Conservation (phyloP, 768 basidiomycete species). For the Crucibulum laeve region DNA sequence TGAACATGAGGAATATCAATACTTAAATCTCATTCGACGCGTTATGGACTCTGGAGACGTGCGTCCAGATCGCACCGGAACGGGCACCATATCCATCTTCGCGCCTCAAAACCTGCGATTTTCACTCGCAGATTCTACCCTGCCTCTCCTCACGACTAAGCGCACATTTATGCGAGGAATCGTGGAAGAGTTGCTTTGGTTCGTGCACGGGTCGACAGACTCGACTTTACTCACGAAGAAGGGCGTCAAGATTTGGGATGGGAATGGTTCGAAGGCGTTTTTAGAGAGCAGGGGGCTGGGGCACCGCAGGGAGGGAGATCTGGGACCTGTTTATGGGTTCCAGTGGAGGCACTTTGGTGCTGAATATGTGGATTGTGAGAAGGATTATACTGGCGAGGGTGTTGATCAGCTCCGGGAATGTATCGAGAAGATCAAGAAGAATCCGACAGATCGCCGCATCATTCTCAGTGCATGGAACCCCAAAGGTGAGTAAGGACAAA, state of each 20-base stretch:
- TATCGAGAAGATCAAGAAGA: conserved; percentile 86
- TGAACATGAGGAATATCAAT: conserved; percentile 84
- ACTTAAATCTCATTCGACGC: conserved; percentile 74
- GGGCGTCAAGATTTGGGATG: conserved; percentile 97
- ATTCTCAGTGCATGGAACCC: conserved; percentile 98
- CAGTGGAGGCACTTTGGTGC: conserved; percentile 97
- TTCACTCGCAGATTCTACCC: conserved; percentile 66
- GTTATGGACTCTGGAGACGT: conserved; percentile 73
- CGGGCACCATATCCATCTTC: conserved; percentile 89
- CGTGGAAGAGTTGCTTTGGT: conserved; percentile 93
- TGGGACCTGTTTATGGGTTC: conserved; percentile 97
- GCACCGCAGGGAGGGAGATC: conserved; percentile 83
- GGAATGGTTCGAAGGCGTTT: conserved; percentile 88
- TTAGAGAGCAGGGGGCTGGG: conserved; percentile 80
- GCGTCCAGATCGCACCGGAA: conserved; percentile 91
- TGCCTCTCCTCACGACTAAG: conserved; percentile 94
- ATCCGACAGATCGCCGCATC: conserved; percentile 91
- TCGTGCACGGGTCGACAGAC: conserved; percentile 82
- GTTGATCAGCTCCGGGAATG: conserved; percentile 91
- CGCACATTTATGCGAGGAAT: conserved; percentile 91
- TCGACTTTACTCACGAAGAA: conserved; percentile 68
- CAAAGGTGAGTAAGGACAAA: conserved; percentile 57
- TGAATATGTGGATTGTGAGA: conserved; percentile 67
- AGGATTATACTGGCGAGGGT: conserved; percentile 76
- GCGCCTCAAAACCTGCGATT: conserved; percentile 90